Evolutionary conservation across 2,329 filamentous ascomycete genomes (phyloP), one percentile per base, ranked within the genome.

Genomic region (Alternaria sp.): DNA sequence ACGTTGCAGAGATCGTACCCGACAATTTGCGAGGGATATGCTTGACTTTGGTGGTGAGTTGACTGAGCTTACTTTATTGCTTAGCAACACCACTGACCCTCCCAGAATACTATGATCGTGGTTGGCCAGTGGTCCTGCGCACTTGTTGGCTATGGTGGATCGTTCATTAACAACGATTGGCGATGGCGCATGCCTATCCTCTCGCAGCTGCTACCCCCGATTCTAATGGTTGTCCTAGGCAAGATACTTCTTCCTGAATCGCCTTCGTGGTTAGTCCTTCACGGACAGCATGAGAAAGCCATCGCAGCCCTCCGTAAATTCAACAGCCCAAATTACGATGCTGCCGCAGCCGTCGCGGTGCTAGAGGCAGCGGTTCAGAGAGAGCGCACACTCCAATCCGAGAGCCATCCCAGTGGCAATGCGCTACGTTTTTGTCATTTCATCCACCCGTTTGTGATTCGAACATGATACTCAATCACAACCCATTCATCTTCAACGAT

Each of bases 361-460:
- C 14, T 14, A 36, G 12, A 36, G 5, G 32, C 32, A 2, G 32
- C 32, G 14, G 32, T 36, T 11, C 1, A 36, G 12, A 7, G 14
- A 12, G 32, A 36, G 32, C 32, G 6, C 32, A 16, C 12, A 36
- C 12, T 16, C 3, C 14, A 36, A 16, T 36, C 12, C 5, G 32
- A 36, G 0, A 36, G 9, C 28, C 11, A 30, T 30, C 28, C 2
- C 1, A 5, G 8, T 5, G 4, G 28, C 9, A 11, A 30, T 4
- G 8, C 8, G 3, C 2, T 26, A 0, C 24, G 0, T 26, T 0
- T 1, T 26, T 26, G 7, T 32, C 30, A 12, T 32, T 12, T 32
- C 30, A 1, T 32, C 30, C 9, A 16, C 11, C 2, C 0, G 32
- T 34, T 12, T 34, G 3, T 12, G 5, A 1, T 34, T 16, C 9